Evolutionary conservation across 1,284 basidiomycete species (phyloP).

Genomic region (Boletus semigastroideus): DNA sequence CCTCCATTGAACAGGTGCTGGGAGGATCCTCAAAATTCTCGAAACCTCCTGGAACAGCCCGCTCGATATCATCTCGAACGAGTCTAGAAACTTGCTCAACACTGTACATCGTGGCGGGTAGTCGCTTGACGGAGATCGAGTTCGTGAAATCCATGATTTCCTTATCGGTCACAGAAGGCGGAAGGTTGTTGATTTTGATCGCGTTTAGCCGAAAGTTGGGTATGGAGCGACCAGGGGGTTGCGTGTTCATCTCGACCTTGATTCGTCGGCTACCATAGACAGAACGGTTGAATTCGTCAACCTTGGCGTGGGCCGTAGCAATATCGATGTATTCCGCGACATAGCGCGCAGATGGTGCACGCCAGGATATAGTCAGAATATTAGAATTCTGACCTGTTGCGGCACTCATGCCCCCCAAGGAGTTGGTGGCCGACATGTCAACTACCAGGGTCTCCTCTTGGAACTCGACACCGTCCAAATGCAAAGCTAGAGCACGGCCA

Average conservation of each 20-base stretch:
- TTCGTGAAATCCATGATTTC: conserved; percentile 24
- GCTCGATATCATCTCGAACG: conserved; percentile 25
- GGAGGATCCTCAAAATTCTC: conserved; percentile 24
- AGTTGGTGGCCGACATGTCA: conserved; percentile 37
- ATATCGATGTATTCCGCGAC: conserved; percentile 38
- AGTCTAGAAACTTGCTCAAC: conserved; percentile 11
- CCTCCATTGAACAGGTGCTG: conserved; percentile 16
- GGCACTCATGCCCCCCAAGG: conserved; percentile 41
- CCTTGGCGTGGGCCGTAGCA: conserved; percentile 20
- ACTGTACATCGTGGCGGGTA: background rate
- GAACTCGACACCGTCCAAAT: conserved; percentile 45
- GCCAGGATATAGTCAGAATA: conserved; percentile 46
- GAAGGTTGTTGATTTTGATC: conserved; percentile 33
- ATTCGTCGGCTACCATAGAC: conserved; percentile 41
- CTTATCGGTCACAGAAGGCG: conserved; percentile 19
- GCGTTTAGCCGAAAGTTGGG: conserved; percentile 28
- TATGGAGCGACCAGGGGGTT: conserved; percentile 27
- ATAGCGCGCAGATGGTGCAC: conserved; percentile 38
- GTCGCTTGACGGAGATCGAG: conserved; percentile 23
- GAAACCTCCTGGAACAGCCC: conserved; percentile 16
- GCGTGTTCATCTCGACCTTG: conserved; percentile 41
- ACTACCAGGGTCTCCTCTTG: conserved; percentile 39
- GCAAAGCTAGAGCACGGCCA: conserved; percentile 38
- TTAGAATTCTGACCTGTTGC: conserved; percentile 30
- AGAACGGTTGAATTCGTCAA: conserved; percentile 35